Evolutionary conservation across 2,329 filamentous ascomycete species (phyloP), one percentile per base, ranked within the genome.

Genomic region (Hypoxylon sp.): DNA sequence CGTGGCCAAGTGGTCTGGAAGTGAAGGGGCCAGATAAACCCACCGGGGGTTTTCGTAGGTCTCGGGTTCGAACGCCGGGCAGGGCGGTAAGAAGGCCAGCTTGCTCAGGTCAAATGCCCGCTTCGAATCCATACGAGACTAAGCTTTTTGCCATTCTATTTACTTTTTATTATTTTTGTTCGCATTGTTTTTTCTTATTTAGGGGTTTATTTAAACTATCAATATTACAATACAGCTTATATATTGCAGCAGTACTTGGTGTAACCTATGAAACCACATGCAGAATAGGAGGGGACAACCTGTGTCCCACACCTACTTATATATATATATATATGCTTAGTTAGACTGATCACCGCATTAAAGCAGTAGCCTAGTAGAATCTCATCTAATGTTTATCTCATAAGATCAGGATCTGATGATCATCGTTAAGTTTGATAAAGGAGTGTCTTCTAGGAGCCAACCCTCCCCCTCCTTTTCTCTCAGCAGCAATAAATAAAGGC

Each of bases 21-120:
- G 19, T 19, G 39, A 42, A 44, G 4, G 14, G n/a, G 14, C 17
- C 6, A 19, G 39, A 44, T 19, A 44, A 44, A 44, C 9, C 39
- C 39, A n/a, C 39, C 39, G 39, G 39, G 39, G 39, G 39, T 44
- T 44, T 44, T 44, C 39, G 39, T 44, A 44, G 39, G 39, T 19
- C 39, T 9, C 6, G 39, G 39, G 39, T 44, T 44, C 39, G 39
- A 44, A 10, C 9, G n/a, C n/a, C 8, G n/a, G n/a, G 8, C 39
- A 44, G 39, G 35, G 39, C 39, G 39, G 39, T 8, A 44, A 19
- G 39, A 17, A 44, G 39, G 5, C 39, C 39, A 44, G 39, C 39
- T 44, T 44, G 17, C 8, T 44, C 39, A 10, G 39, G 39, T 44
- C 39, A 44, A 44, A 9, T 44, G n/a, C 17, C 3, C 5, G 37